A percentile compares a stretch with the other conserved stretches of the same genome.
Evolutionary conservation across 257 asterid genomes (phyloP).

Genomic region (Ocimum tenuiflorum): DNA sequence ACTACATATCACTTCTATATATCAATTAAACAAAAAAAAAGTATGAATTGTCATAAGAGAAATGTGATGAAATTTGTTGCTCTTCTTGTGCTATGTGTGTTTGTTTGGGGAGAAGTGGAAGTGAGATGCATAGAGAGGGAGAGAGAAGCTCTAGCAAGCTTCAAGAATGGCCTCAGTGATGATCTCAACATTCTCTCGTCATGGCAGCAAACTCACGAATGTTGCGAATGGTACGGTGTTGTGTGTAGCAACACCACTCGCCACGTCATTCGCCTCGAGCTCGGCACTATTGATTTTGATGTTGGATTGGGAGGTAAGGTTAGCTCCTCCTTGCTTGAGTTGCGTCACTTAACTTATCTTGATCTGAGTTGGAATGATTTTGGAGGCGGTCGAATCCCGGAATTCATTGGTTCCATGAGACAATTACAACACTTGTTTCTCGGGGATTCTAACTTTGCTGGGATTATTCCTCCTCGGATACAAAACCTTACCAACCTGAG

Average conservation of each 20-base stretch:
- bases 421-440: too few relatives aligned
- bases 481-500: conserved; percentile 1
- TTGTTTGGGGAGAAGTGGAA: not conserved
- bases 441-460: conserved; percentile 2
- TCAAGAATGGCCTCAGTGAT: too few relatives aligned
- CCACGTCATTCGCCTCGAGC: conserved; percentile 7
- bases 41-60: too few relatives aligned
- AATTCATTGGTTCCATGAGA: too few relatives aligned
- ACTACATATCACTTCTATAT: too few relatives aligned
- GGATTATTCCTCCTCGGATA: conserved; percentile 15
- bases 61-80: too few relatives aligned
- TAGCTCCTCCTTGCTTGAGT: not conserved
- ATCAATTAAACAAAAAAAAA: too few relatives aligned
- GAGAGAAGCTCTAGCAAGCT: conserved; percentile 10
- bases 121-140: conserved; percentile 23
- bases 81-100: too few relatives aligned
- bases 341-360: too few relatives aligned
- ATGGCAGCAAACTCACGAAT: conserved; percentile 36
- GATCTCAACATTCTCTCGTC: conserved; percentile 6
- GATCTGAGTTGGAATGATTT: too few relatives aligned
- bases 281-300: not conserved
- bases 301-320: conserved; percentile 15
- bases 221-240: conserved; percentile 3
- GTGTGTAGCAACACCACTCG: conserved; percentile 5
- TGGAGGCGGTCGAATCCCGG: too few relatives aligned